Evolutionary conservation across 257 asterid genomes (phyloP), one percentile per base, ranked within the genome.

Genomic region (Petunia secreta): DNA sequence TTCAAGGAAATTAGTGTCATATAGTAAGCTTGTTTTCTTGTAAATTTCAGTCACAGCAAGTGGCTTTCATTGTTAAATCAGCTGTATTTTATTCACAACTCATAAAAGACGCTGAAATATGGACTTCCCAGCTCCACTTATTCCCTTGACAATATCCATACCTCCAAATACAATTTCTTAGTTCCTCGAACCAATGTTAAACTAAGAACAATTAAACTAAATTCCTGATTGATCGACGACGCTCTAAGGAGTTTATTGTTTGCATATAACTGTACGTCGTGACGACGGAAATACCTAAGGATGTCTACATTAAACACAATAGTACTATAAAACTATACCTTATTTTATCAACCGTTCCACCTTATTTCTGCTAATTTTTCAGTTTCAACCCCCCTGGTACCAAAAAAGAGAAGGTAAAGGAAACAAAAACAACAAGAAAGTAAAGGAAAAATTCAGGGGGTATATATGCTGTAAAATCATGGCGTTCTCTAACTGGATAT

Each of bases 401-500:
- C 43, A 25, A 0, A 38, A 46, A 7, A 71, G 3, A 9, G 40
- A 25, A 7, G 4, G 14, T 16, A 62, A 69, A 69, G 25, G 16
- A 4, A 8, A 71, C 77, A 69, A 46, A 69, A 16, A 34, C 9
- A 50, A 50, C 54, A 50, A 50, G 8, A 50, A 50, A 50, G 55
- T 25, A 25, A 25, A 25, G 25, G 25, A 14, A 9, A 14, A 9
- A 52, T 52, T 52, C 2, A 14, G 11, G 43, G 60, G 44, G 1
- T 52, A 9, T 46, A 44, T 44, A 44, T 68, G 25, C 59, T 69
- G 41, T 53, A 82, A 63, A 75, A n/a, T 63, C 36, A 85, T 89
- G 90, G 84, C 81, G 44, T 48, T 89, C 2, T 53, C 84, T 1
- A 83, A 75, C 36, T 91, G 97, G 95, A 34, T 92, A 8, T 89